phyloP scores from a whole-genome alignment of 1,284 basidiomycete genomes.

The Leccinum holopus region DNA sequence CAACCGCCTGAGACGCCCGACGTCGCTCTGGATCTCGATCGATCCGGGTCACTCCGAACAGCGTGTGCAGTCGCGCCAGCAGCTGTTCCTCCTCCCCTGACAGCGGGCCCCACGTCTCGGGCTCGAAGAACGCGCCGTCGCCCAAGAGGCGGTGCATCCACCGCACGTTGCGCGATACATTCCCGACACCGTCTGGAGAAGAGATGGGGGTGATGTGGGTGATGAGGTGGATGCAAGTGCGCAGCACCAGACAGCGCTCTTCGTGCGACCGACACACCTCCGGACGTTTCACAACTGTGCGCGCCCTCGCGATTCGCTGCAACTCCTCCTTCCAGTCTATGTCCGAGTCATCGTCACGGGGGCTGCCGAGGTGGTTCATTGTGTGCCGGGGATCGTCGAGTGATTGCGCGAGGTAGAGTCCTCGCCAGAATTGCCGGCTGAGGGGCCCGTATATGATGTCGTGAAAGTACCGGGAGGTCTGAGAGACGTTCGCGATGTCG shows the following conservation, averaged over 20 bases:
- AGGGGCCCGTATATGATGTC: conserved; percentile 45
- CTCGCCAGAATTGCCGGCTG: conserved; percentile 57
- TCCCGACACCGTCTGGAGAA: conserved; percentile 27
- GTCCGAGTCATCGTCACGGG: conserved; percentile 16
- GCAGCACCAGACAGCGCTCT: conserved; percentile 37
- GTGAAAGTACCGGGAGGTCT: conserved; percentile 47
- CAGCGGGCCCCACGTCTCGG: conserved; percentile 26
- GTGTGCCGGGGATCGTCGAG: conserved; percentile 59
- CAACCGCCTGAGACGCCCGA: conserved; percentile 48
- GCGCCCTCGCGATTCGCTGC: conserved; percentile 51
- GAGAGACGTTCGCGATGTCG: conserved; percentile 50
- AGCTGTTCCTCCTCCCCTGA: conserved; percentile 44
- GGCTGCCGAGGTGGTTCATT: conserved; percentile 42
- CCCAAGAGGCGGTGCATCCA: conserved; percentile 50
- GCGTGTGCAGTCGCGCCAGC: conserved; percentile 50
- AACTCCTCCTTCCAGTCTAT: conserved; percentile 56
- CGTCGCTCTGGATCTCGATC: conserved; percentile 39
- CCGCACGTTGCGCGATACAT: conserved; percentile 48
- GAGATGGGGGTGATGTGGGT: conserved; percentile 40
- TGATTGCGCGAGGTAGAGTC: conserved; percentile 55
- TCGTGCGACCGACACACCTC: conserved; percentile 42
- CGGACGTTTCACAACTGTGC: conserved; percentile 41
- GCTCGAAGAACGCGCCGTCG: conserved; percentile 46
- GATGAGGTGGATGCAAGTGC: conserved; percentile 50
- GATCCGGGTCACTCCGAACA: conserved; percentile 50